Percentiles rank a stretch among this genome's conserved stretches.
Conservation (phyloP, 352 stramenopile genomes). For the Phytophthora cactorum region DNA sequence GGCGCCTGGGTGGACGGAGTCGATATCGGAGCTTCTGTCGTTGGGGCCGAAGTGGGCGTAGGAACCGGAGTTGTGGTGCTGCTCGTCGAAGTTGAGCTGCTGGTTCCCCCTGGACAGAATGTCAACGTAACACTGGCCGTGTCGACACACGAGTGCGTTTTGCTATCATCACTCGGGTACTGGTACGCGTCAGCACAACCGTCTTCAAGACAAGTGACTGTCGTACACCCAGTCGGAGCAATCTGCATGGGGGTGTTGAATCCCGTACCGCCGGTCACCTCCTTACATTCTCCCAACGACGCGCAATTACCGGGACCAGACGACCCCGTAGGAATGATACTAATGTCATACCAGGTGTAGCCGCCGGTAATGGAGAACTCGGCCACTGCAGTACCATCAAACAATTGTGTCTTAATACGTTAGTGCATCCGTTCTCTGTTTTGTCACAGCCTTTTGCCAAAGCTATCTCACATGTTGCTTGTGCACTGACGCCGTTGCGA, state of each 20-base stretch:
- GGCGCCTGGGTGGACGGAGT: conserved; percentile 1
- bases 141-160: conserved; percentile 56
- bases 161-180: conserved; percentile 57
- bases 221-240: conserved; percentile 43
- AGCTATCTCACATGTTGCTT: conserved; percentile 43
- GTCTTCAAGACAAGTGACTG: conserved; percentile 45
- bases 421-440: neutral
- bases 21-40: conserved; percentile 2
- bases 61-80: conserved; percentile 5
- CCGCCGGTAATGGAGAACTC: conserved; percentile 47
- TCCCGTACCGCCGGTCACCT: conserved; percentile 45
- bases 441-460: neutral
- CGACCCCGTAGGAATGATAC: conserved; percentile 51
- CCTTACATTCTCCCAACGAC: conserved; percentile 50
- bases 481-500: conserved; percentile 42
- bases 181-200: conserved; percentile 65
- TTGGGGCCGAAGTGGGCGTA: neutral
- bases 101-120: conserved; percentile 54
- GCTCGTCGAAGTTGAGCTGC: conserved; percentile 7
- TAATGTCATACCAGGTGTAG: conserved; percentile 60
- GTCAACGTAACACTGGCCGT: conserved; percentile 48
- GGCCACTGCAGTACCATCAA: conserved; percentile 32
- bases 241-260: conserved; percentile 73
- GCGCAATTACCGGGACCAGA: conserved; percentile 39
- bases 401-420: neutral